These are phyloP conservation scores for Boletus semigastroideus DNA, from an alignment of 1,284 basidiomycete genomes.

Conservation along the genomic window DNA sequence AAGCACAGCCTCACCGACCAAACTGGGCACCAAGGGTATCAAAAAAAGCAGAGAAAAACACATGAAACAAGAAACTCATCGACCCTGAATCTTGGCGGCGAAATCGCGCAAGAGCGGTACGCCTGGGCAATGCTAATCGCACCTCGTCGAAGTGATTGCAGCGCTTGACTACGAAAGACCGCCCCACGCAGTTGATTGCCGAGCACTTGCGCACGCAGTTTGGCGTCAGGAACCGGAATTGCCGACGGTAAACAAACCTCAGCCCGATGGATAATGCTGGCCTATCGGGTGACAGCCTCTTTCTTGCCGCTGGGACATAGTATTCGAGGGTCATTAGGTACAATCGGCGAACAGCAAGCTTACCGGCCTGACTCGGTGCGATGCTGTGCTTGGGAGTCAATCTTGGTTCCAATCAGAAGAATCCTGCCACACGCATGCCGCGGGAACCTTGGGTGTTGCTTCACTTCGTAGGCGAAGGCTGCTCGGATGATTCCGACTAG, in stretches of 20 bases:
- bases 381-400: neutral
- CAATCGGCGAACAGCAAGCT: constrained; percentile 12
- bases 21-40: neutral
- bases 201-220: constrained; percentile 5
- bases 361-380: constrained; percentile 19
- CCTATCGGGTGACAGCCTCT: constrained; percentile 13
- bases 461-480: neutral
- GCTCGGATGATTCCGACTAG: too few species aligned
- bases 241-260: constrained; percentile 12
- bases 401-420: constrained; percentile 14
- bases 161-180: constrained; percentile 20
- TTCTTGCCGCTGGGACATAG: too few species aligned
- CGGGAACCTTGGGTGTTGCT: neutral
- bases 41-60: neutral
- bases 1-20: constrained; percentile 19
- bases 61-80: neutral
- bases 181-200: constrained; percentile 10
- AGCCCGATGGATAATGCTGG: constrained; percentile 3
- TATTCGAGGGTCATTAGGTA: neutral
- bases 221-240: constrained; percentile 1
- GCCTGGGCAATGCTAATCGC: neutral
- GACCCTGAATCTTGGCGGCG: neutral
- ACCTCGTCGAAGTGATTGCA: neutral
- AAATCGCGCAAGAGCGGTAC: neutral
- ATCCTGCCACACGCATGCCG: neutral